Conservation (phyloP, 441 rosid genomes). For the Corymbia citriodora region DNA sequence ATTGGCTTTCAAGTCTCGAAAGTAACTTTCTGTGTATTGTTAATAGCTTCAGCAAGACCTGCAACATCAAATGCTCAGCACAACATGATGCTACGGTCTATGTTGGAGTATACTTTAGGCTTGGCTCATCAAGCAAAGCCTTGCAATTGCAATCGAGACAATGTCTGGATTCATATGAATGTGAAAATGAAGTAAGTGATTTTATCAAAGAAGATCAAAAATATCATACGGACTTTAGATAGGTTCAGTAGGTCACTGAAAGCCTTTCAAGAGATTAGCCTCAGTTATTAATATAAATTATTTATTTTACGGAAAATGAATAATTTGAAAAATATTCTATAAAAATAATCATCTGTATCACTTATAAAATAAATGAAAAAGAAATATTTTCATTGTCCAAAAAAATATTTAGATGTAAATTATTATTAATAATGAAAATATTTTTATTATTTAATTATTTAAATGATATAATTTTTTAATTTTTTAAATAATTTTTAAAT, state of each 20-base stretch:
- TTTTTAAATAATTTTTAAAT: too few species aligned
- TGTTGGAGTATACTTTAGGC: not conserved
- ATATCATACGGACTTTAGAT: too few species aligned
- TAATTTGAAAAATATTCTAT: too few species aligned
- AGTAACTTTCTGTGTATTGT: not conserved
- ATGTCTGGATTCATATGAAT: not conserved
- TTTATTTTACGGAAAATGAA: too few species aligned
- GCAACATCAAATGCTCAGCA: not conserved
- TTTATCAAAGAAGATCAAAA: not conserved
- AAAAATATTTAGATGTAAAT: too few species aligned
- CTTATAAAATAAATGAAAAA: not conserved
- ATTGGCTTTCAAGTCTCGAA: not conserved
- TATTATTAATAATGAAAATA: too few species aligned
- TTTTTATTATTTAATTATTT: too few species aligned
- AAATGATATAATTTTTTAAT: too few species aligned
- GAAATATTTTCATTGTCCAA: not conserved
- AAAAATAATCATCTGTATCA: rapidly evolving
- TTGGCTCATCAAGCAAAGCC: not conserved
- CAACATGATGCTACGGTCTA: not conserved
- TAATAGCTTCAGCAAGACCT: not conserved
- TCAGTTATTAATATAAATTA: too few species aligned
- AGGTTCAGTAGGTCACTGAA: not conserved
- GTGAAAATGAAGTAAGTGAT: not conserved
- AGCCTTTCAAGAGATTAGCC: not conserved
- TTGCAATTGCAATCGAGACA: not conserved